Evolutionary conservation across 208 protist species (phyloP), one percentile per base, ranked within the genome.

Genomic region (Acanthamoeba sp.): DNA sequence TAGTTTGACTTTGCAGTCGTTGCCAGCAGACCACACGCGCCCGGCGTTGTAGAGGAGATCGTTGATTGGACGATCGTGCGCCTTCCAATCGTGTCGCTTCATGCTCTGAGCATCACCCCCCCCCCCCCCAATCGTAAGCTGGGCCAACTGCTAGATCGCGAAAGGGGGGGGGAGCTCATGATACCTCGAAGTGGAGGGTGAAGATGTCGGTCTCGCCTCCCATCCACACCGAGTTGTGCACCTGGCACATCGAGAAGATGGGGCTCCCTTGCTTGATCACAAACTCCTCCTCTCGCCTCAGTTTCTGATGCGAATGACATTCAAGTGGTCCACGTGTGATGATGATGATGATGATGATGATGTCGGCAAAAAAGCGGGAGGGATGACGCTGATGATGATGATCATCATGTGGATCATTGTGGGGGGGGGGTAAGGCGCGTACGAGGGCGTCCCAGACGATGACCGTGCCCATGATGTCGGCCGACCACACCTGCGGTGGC

Each of bases 211-310:
- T 42, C 18, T 78, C 69, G 36, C 69, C 69, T 3, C 69, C 69
- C 69, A 78, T 78, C 69, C 69, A 78, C 34, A 42, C 69, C 12
- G 69, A 78, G 34, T 18, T 38, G 69, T 45, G 36, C n/a, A 78
- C 69, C 36, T 78, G 69, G 69, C 69, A 40, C 36, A 78, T 78
- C 18, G 69, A 78, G 38, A 78, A 78, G 4, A 78, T 78, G 14
- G 69, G 69, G 69, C 69, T 78, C 10, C 69, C 69, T n/a, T 78
- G n/a, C 69, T 78, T 78, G 12, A 78, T 42, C 34, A 78, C 69
- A 18, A 78, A 40, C n/a, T 40, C 69, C 69, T 78, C 69, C 36
- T 78, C 69, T 18, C 24, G 36, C 6, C 69, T 2, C 69, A 78
- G 69, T n/a, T 78, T 78, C 57, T 64, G 57, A n/a, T n/a, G n/a